Conservation (phyloP, 192 early-diverging fungal species). For the Coemansia sp. region DNA sequence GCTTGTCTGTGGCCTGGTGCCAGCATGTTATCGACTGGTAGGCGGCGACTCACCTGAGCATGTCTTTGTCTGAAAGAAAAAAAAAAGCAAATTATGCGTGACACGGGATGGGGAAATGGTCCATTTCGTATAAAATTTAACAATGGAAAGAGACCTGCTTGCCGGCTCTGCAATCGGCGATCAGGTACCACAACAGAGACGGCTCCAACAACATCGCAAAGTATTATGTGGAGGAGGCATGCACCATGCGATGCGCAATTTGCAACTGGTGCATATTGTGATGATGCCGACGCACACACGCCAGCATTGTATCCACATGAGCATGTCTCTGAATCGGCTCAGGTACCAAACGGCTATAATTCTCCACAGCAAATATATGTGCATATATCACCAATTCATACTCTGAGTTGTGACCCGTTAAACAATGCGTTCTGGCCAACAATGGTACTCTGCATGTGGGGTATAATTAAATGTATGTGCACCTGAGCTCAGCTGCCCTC, state of each 20-base stretch:
- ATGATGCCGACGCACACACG: background rate
- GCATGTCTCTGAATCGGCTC: background rate
- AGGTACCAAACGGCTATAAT: background rate
- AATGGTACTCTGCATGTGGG: background rate
- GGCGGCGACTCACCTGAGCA: background rate
- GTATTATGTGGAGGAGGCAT: background rate
- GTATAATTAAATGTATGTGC: slow-evolving; percentile 2
- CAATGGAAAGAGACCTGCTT: background rate
- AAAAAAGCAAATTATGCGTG: background rate
- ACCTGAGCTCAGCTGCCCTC: too few species aligned
- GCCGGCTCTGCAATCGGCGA: background rate
- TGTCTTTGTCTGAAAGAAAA: background rate
- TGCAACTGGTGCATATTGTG: background rate
- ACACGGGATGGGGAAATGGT: background rate
- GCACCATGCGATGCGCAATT: background rate
- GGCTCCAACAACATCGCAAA: background rate
- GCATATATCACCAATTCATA: slow-evolving; percentile 7
- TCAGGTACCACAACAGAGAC: background rate
- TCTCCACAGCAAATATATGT: background rate
- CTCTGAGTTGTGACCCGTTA: background rate
- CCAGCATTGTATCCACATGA: background rate
- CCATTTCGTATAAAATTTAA: background rate
- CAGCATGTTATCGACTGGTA: background rate
- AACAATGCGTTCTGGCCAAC: background rate
- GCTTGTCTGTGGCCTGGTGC: background rate